A percentile compares a stretch with the other conserved stretches of the same genome.
Evolutionary conservation across 2,329 filamentous ascomycete species (phyloP).

Genomic region (Pleoardoris graminearum): DNA sequence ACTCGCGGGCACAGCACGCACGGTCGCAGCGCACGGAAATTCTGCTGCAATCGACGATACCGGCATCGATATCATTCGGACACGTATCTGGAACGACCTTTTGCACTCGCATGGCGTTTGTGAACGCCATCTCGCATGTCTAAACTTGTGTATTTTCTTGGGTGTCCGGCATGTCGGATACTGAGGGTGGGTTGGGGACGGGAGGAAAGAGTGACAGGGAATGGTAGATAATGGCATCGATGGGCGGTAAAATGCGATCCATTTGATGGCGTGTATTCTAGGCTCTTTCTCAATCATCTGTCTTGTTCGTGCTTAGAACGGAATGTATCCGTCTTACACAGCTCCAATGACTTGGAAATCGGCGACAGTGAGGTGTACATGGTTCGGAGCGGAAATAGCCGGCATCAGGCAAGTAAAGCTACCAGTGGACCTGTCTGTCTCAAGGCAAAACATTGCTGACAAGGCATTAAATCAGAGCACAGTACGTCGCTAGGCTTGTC

Average conservation of each 20-base stretch:
- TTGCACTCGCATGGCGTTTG: constrained; percentile 32
- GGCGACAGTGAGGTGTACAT: no score
- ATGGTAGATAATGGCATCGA: constrained; percentile 40
- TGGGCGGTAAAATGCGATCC: constrained; percentile 37
- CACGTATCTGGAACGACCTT: constrained; percentile 28
- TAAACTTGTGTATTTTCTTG: constrained; percentile 41
- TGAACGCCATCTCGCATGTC: constrained; percentile 41
- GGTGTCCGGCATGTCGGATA: constrained; percentile 1
- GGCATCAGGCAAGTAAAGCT: no score
- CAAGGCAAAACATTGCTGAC: no score
- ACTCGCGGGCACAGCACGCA: constrained; percentile 22
- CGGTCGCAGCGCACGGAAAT: constrained; percentile 38
- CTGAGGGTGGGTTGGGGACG: constrained; percentile 6
- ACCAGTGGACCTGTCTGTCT: no score
- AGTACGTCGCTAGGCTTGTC: no score
- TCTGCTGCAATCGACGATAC: constrained; percentile 30
- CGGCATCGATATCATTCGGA: constrained; percentile 21
- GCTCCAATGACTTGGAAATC: background rate
- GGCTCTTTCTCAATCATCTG: constrained; percentile 32
- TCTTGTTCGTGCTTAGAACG: constrained; percentile 34
- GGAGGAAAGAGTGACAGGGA: constrained; percentile 10
- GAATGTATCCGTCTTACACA: constrained; percentile 30
- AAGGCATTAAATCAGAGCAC: no score
- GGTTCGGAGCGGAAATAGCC: no score
- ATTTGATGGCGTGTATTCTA: constrained; percentile 43